Percentiles rank a stretch among this genome's conserved stretches.
These are phyloP conservation scores for Sporothrix schenckii DNA, from an alignment of 2,329 filamentous ascomycete genomes.

Conservation along the genomic window DNA sequence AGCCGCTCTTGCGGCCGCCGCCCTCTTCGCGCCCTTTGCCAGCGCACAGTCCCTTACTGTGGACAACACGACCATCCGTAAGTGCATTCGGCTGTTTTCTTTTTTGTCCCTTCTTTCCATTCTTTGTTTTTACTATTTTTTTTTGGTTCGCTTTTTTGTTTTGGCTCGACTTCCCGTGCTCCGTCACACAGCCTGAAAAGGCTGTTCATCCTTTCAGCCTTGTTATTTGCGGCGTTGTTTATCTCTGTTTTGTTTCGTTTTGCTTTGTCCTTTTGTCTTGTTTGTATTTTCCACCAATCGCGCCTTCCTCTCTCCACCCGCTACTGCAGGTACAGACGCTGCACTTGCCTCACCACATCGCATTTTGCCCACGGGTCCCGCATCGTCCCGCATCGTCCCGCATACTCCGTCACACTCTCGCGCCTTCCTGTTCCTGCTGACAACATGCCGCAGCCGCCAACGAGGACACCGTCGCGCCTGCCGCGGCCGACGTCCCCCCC, in stretches of 20 bases:
- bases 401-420: neutral
- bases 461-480: conserved; percentile 33
- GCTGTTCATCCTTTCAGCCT: neutral
- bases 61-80: conserved; percentile 31
- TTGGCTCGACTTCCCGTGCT: no score
- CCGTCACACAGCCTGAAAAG: no score
- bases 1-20: conserved; percentile 27
- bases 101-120: neutral
- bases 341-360: neutral
- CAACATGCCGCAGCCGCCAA: conserved; percentile 30
- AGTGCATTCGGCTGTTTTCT: conserved; percentile 1
- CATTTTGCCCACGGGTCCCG: no score
- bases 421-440: conserved; percentile 2
- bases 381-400: neutral
- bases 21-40: conserved; percentile 31
- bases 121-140: neutral
- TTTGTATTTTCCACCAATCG: neutral
- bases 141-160: no score
- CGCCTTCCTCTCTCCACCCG: conserved; percentile 16
- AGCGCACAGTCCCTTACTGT: conserved; percentile 33
- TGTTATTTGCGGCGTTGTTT: neutral
- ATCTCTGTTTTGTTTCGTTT: neutral
- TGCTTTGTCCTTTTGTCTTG: neutral
- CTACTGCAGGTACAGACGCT: neutral
- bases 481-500: conserved; percentile 25